Conservation (phyloP, 1,284 basidiomycete species). For the Cryptococcus deneoformans region DNA sequence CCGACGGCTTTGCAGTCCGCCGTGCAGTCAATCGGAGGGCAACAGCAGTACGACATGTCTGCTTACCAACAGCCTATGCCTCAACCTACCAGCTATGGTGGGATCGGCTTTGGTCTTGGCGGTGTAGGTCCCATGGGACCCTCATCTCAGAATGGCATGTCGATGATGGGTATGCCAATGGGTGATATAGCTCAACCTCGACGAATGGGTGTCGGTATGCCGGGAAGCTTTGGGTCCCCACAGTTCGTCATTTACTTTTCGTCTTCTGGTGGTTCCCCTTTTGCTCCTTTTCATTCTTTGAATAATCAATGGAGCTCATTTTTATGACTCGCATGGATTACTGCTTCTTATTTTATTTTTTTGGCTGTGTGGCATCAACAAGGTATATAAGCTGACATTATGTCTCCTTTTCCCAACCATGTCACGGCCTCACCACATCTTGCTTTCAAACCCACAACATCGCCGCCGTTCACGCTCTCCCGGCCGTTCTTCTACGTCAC, state of each 20-base stretch:
- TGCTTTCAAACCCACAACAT: not conserved
- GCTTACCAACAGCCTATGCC: conserved; percentile 15
- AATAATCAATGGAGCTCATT: too few species aligned
- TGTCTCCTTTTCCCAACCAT: not conserved
- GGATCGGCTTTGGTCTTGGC: conserved; percentile 33
- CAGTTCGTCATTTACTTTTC: conserved; percentile 6
- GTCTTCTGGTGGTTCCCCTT: not conserved
- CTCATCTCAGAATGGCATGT: not conserved
- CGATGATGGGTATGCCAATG: conserved; percentile 5
- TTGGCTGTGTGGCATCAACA: not conserved
- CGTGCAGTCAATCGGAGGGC: conserved; percentile 10
- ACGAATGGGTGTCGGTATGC: conserved; percentile 6
- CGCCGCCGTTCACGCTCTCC: not conserved
- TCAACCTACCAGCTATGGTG: conserved; percentile 24
- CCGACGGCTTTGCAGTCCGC: conserved; percentile 11
- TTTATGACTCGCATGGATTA: not conserved
- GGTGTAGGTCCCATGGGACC: conserved; percentile 5
- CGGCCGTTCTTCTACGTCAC: not conserved
- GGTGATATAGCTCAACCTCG: conserved; percentile 15
- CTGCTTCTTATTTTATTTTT: not conserved
- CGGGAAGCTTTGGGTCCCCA: conserved; percentile 6
- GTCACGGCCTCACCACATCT: not conserved
- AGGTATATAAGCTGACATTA: not conserved
- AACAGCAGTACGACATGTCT: not conserved
- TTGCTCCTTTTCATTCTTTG: not conserved